Conservation (phyloP, 345 rosid species). For the Syzygium aromaticum region DNA sequence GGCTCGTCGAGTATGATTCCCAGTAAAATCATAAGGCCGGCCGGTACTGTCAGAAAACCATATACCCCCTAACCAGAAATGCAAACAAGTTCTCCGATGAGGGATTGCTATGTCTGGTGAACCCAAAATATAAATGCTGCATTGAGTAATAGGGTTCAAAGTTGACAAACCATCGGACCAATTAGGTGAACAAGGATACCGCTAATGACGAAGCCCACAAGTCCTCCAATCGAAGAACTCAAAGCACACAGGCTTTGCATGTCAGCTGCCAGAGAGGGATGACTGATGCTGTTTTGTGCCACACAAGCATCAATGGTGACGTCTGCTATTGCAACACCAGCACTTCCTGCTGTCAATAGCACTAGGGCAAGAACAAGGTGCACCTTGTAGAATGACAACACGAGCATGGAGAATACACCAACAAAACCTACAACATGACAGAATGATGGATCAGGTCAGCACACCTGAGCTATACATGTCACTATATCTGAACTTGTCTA, state of each 20-base stretch:
- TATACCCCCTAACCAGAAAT: conserved; percentile 58
- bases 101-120: neutral
- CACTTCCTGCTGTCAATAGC: conserved; percentile 66
- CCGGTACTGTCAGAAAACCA: conserved; percentile 66
- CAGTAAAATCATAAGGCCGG: conserved; percentile 46
- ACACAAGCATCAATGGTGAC: conserved; percentile 96
- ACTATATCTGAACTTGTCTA: neutral
- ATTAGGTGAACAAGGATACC: conserved; percentile 83
- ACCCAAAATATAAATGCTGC: neutral
- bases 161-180: conserved; percentile 62
- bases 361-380: conserved; percentile 59
- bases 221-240: conserved; percentile 69
- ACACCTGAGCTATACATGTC: neutral
- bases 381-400: conserved; percentile 57
- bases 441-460: neutral
- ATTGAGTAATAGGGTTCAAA: neutral
- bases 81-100: neutral
- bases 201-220: conserved; percentile 69
- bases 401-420: conserved; percentile 57
- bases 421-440: conserved; percentile 38
- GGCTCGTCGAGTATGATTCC: conserved; percentile 63
- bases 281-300: conserved; percentile 72
- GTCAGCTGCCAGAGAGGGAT: conserved; percentile 74
- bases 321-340: conserved; percentile 80
- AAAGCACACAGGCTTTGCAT: conserved; percentile 90